These are phyloP conservation scores for Magnusiomyces magnusii DNA, from an alignment of 1,139 yeast genomes.

Conservation along the genomic window DNA sequence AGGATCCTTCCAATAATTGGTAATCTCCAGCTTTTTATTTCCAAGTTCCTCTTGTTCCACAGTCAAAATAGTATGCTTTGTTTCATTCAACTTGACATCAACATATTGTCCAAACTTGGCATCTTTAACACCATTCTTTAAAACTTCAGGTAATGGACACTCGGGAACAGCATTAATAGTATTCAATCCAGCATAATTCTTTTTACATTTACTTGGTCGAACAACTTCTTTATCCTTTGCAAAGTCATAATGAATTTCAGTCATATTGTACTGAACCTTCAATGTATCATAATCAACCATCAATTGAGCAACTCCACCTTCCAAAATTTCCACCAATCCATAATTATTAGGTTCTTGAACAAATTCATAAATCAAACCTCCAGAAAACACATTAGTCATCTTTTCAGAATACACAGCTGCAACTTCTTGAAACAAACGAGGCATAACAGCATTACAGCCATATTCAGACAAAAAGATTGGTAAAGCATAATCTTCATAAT, in stretches of 20 bases:
- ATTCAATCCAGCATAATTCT: slow-evolving; percentile 10
- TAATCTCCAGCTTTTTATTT: not conserved
- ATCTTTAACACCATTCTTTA: slow-evolving; percentile 11
- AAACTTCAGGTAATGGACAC: slow-evolving; percentile 7
- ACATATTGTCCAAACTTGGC: slow-evolving; percentile 11
- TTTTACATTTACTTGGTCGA: slow-evolving; percentile 14
- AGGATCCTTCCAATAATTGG: slow-evolving; percentile 11
- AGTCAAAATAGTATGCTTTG: slow-evolving; percentile 8
- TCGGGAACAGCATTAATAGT: slow-evolving; percentile 12
- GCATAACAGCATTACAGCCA: slow-evolving; percentile 47
- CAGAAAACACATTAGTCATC: slow-evolving; percentile 50
- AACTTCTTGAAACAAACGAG: slow-evolving; percentile 64
- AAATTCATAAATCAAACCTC: slow-evolving; percentile 74
- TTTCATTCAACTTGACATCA: slow-evolving; percentile 9
- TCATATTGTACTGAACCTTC: slow-evolving; percentile 40
- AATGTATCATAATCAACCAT: slow-evolving; percentile 52
- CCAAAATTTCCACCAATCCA: slow-evolving; percentile 55
- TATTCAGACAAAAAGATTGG: slow-evolving; percentile 89
- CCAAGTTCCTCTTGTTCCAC: slow-evolving; percentile 6
- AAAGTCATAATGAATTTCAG: slow-evolving; percentile 19
- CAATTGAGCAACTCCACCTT: slow-evolving; percentile 38
- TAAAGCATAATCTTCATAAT: slow-evolving; percentile 56
- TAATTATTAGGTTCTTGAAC: slow-evolving; percentile 61
- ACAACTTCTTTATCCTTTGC: slow-evolving; percentile 8
- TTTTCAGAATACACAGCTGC: slow-evolving; percentile 44